Evolutionary conservation across 345 rosid species (phyloP), one percentile per base, ranked within the genome.

Genomic region (Eucalyptus cloeziana): DNA sequence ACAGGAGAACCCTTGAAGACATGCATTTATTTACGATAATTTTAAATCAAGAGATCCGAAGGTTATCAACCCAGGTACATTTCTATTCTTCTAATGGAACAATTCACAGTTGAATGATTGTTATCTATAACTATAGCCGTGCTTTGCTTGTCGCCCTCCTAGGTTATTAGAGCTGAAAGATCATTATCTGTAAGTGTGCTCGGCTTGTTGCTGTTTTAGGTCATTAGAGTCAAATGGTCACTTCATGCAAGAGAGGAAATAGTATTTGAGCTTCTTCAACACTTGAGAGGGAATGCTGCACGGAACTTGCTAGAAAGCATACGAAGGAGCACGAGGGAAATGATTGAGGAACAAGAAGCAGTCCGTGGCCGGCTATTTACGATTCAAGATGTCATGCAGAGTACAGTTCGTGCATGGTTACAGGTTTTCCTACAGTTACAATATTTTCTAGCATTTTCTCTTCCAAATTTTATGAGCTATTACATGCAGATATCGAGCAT

Each of bases 171-270:
- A 64, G 76, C 19, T 21, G 86, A 81, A 40, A 13, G 47, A 40
- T 81, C 86, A 47, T 40, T 81, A 47, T 47, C 31, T 27, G 17
- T 81, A 64, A 45, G 24, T 16, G 67, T 22, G 80, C 40, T 49
- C 10, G 80, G 45, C 60, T 60, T 47, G 27, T 87, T 88, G 76
- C 76, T 2, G 1, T 13, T 76, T 71, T 86, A 93, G 95, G 96
- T 94, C 56, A 95, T 95, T 89, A 89, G 97, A 87, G 96, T 93
- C 89, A 95, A 95, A 89, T 95, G 96, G 96, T 94, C 95, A 1
- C 96, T 95, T 85, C 96, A 95, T 79, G 96, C 95, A 15, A 91
- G 96, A 88, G 96, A 94, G 88, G 95, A 95, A 91, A 95, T 94
- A 43, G 93, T 95, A 17, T 95, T 94, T 43, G 96, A 95, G 91